Percentiles rank a stretch among this genome's conserved stretches.
These are phyloP conservation scores for Tricholoma sp. DNA, from an alignment of 768 basidiomycete genomes.

Conservation along the genomic window DNA sequence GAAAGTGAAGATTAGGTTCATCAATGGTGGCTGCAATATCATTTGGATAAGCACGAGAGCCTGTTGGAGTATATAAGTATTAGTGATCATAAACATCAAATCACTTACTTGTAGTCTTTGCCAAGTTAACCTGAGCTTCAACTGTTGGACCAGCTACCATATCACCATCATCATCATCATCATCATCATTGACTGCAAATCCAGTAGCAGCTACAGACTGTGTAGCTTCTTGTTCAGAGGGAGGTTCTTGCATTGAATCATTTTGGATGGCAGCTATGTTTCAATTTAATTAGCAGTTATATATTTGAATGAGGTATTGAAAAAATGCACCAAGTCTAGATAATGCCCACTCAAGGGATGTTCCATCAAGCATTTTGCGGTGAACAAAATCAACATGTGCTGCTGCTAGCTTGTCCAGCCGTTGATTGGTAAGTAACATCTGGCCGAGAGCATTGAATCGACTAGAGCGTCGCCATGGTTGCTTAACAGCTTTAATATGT, in stretches of 20 bases:
- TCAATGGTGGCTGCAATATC: background rate
- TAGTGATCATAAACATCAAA: background rate
- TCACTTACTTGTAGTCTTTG: background rate
- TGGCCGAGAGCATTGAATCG: constrained; percentile 14
- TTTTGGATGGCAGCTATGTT: background rate
- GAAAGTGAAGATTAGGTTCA: background rate
- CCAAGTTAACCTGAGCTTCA: background rate
- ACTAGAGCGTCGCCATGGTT: constrained; percentile 17
- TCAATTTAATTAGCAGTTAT: background rate
- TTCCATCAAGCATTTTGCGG: background rate
- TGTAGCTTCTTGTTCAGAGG: too few relatives aligned
- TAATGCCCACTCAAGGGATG: background rate
- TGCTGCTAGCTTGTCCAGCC: constrained; percentile 9
- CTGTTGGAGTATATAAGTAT: background rate
- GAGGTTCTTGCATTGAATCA: background rate
- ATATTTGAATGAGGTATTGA: background rate
- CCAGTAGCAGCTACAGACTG: background rate
- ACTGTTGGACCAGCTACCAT: background rate
- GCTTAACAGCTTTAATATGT: constrained; percentile 10
- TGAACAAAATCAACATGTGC: constrained; percentile 3
- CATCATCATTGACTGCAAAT: background rate
- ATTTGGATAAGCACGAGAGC: background rate
- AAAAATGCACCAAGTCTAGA: background rate
- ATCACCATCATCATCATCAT: background rate
- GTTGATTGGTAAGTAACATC: constrained; percentile 15